Evolutionary conservation across 441 rosid species (phyloP).

Genomic region (Croton setiger): DNA sequence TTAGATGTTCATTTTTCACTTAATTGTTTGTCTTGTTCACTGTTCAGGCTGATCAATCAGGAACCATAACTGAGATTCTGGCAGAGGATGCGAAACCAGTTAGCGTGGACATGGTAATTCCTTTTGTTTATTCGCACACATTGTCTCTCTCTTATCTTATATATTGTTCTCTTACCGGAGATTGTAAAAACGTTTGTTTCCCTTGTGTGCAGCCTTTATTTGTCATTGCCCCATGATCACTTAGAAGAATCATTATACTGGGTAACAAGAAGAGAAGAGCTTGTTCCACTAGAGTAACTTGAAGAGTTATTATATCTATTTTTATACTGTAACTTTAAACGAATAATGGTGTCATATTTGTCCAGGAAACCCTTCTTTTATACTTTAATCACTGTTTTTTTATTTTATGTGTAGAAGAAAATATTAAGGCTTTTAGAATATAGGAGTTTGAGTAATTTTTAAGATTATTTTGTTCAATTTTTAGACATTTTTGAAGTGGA

Average conservation of each 20-base stretch:
- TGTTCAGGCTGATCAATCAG: slow-evolving; percentile 86
- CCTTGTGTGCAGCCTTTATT: slow-evolving; percentile 67
- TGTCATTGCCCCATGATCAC: slow-evolving; percentile 54
- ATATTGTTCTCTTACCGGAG: background rate
- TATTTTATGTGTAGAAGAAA: background rate
- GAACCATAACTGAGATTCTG: slow-evolving; percentile 71
- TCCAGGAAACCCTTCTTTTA: background rate
- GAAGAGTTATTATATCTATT: background rate
- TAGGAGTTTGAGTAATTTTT: background rate
- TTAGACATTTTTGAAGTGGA: slow-evolving; percentile 1
- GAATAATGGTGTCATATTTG: slow-evolving; percentile 16
- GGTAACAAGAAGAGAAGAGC: background rate
- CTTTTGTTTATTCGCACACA: background rate
- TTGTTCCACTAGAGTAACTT: background rate
- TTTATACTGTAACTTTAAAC: slow-evolving; percentile 16
- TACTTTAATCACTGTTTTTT: background rate
- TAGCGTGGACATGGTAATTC: slow-evolving; percentile 66
- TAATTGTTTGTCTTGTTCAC: background rate
- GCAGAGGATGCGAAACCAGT: slow-evolving; percentile 89
- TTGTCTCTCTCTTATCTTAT: background rate
- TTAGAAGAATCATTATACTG: slow-evolving; percentile 4
- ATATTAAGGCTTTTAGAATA: slow-evolving; percentile 5
- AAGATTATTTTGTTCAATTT: background rate
- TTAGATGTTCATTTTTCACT: background rate
- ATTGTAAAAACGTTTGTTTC: slow-evolving; percentile 11